Base-by-base conservation (phyloP, 2,329 filamentous ascomycete species). In the Colletotrichum kahawae region DNA sequence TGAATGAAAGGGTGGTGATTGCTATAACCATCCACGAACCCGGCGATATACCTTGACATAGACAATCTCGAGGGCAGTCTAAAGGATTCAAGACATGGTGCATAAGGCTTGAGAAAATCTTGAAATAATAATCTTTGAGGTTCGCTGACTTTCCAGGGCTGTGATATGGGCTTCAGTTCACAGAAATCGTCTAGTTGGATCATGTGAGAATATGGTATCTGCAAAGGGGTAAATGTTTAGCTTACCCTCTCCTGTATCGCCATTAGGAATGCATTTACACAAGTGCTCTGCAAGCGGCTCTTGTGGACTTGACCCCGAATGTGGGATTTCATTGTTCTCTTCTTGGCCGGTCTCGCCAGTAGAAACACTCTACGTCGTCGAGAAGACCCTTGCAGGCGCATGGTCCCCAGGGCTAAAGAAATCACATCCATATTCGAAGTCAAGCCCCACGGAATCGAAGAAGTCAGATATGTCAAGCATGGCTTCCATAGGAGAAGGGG, bases 1-100 rank as follows among this genome's bases (percentile, higher is more conserved):
- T 70, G 68, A 9, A 70, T 70, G 38, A 70, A 65, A 27, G 68
- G 68, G 38, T 70, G 68, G 59, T 70, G 68, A 31, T 64, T 64
- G 10, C 38, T 65, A 18, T 38, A 70, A 18, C 68, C 68, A 29
- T 68, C 66, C n/a, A 68, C 66, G 9, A 29, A 68, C 8, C 66
- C 66, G 27, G 66, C 51, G 29, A 68, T 68, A 21, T 68, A 68
- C 16, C 66, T 51, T 13, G 66, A 57, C 31, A 68, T 36, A 8
- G 66, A 68, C 0, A 68, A 4, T 13, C 66, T n/a, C 18, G 66
- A 68, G 36, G 66, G 66, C n/a, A 68, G 51, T 27, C 6, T 68
- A 54, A 60, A 68, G 16, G n/a, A 18, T 8, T 38, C 54, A 21
- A 68, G 21, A 3, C n/a, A 21, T 6, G 31, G 12, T 14, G 24